phyloP scores from a whole-genome alignment of 2,329 filamentous ascomycete species.

The Diplodia intermedia region DNA sequence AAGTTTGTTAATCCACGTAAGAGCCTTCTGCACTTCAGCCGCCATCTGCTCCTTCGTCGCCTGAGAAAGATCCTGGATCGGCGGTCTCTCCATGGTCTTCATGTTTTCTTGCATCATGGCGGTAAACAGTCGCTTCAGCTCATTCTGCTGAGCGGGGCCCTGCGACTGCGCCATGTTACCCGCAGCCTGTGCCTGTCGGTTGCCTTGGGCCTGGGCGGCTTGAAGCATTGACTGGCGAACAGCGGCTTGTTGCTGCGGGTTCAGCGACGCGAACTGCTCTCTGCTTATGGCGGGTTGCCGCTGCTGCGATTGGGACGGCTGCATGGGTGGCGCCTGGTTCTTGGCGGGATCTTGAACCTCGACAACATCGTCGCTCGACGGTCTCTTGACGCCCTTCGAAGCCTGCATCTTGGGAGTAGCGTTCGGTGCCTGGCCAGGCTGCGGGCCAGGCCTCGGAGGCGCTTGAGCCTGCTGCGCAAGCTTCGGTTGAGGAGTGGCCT shows the following conservation, averaged over 20 bases:
- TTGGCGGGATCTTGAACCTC: slow-evolving; percentile 47
- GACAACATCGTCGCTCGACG: slow-evolving; percentile 50
- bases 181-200: slow-evolving; percentile 17
- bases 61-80: slow-evolving; percentile 37
- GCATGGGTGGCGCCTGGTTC: slow-evolving; percentile 48
- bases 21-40: slow-evolving; percentile 28
- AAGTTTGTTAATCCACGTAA: slow-evolving; percentile 16
- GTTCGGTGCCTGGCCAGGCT: slow-evolving; percentile 38
- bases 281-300: slow-evolving; percentile 43
- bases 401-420: slow-evolving; percentile 37
- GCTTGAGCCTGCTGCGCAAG: slow-evolving; percentile 37
- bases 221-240: slow-evolving; percentile 24
- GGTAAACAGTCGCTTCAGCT: slow-evolving; percentile 38
- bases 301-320: slow-evolving; percentile 43
- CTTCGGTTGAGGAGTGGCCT: slow-evolving; percentile 36
- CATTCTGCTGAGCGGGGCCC: slow-evolving; percentile 21
- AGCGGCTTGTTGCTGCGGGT: slow-evolving; percentile 42
- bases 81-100: slow-evolving; percentile 37
- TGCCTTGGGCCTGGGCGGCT: slow-evolving; percentile 33
- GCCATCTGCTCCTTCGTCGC: slow-evolving; percentile 41
- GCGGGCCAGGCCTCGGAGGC: slow-evolving; percentile 37
- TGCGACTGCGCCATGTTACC: slow-evolving; percentile 14
- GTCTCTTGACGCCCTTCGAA: slow-evolving; percentile 46
- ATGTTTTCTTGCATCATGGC: slow-evolving; percentile 43
- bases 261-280: slow-evolving; percentile 45